Base-by-base conservation (phyloP, 169 alveolate genomes). In the Perkinsus chesapeaki region DNA sequence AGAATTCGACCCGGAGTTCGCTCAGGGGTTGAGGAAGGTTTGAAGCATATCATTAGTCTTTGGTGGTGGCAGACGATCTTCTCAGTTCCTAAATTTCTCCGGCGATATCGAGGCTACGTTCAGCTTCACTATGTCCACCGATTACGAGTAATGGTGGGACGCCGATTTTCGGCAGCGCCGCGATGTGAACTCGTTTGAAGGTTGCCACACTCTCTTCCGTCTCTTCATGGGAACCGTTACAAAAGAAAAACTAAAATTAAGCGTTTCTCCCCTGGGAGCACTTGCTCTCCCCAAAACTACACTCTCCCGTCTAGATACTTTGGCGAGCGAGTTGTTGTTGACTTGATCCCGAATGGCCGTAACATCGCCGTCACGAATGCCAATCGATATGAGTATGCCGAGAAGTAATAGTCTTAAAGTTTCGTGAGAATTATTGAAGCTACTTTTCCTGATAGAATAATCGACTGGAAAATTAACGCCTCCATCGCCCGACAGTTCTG, bases 401-500 rank as follows among this genome's bases (percentile, higher is more conserved):
- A 60, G 82, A 60, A 16, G 82, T 60, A 34, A 60, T 16, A 34
- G 31, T 0, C 31, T 12, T 16, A 12, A 7, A 0, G 27, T 1
- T 9, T 27, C 31, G 31, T 7, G 12, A 34, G 36, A 16, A 34
- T 34, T 16, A 43, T 43, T 16, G 60, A 1, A 20, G 82, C 27
- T 1, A 60, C 23, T 1, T 16, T 7, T 27, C 31, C 82, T 34
- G 31, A 60, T 60, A 60, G 82, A 23, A 7, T 60, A 12, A 60
- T 60, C 82, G 31, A 60, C 82, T 60, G 82, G 82, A 60, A 60
- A 34, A 7, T 97, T 73, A 96, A 96, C 48, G 94, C 94, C 73
- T 96, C 97, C 38, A 94, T 96, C 34, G 94, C 95, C 91, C 94
- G 94, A 91, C 95, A 95, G 94, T 97, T 97, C 91, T 93, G 94